phyloP scores from a whole-genome alignment of 371 early-diverging fungal genomes.

The Lichtheimia ramosa region DNA sequence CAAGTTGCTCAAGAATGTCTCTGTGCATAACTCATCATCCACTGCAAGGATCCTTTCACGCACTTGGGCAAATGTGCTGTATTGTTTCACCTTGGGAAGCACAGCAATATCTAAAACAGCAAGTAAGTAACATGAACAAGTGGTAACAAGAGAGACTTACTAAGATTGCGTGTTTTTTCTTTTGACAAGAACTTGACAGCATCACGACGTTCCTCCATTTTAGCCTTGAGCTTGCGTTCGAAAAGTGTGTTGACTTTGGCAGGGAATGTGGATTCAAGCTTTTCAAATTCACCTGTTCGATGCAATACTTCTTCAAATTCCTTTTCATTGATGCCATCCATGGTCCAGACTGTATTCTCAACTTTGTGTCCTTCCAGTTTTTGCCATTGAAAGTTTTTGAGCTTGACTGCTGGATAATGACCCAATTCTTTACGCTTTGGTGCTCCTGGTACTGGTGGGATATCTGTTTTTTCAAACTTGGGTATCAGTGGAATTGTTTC shows the following conservation, averaged over 20 bases:
- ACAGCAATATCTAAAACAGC: constrained; percentile 37
- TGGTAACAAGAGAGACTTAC: constrained; percentile 18
- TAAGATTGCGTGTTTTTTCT: constrained; percentile 41
- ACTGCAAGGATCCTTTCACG: constrained; percentile 32
- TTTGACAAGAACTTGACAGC: constrained; percentile 31
- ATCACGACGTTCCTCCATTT: constrained; percentile 19
- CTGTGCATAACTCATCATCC: constrained; percentile 43
- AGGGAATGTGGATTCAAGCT: constrained; percentile 27
- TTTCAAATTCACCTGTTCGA: constrained; percentile 22
- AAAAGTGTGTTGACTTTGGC: constrained; percentile 29
- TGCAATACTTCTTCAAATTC: constrained; percentile 24
- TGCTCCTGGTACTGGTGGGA: constrained; percentile 11
- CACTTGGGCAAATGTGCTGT: constrained; percentile 32
- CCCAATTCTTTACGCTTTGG: constrained; percentile 30
- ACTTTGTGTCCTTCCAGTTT: constrained; percentile 22
- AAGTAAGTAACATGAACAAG: too few relatives aligned
- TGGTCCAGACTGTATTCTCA: constrained; percentile 30
- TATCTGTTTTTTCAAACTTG: too few relatives aligned
- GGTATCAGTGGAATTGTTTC: too few relatives aligned
- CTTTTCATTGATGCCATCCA: constrained; percentile 17
- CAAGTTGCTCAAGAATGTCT: constrained; percentile 50
- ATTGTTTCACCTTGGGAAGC: constrained; percentile 32
- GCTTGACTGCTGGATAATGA: constrained; percentile 26
- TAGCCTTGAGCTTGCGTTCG: constrained; percentile 19
- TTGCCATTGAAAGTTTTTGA: constrained; percentile 40